Evolutionary conservation across 805 yeast genomes (phyloP).

Genomic region (Starmerella cellae): DNA sequence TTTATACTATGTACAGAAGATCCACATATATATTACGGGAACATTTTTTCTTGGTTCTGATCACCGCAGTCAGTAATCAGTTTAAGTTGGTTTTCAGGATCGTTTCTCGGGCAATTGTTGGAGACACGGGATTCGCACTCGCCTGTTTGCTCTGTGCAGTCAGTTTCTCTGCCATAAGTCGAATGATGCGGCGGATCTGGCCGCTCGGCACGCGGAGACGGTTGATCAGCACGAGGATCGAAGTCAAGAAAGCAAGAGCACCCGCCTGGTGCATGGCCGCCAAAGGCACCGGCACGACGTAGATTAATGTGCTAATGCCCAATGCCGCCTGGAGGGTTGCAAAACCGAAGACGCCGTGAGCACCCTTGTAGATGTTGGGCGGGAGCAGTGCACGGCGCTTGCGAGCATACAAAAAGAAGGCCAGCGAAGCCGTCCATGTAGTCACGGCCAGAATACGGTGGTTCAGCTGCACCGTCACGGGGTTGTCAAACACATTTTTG

Average conservation of each 20-base stretch:
- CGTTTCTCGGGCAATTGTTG: no score
- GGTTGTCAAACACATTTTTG: conserved; percentile 85
- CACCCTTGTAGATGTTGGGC: conserved; percentile 28
- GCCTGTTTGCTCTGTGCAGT: conserved; percentile 1
- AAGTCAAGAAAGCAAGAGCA: conserved; percentile 75
- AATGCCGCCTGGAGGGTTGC: conserved; percentile 70
- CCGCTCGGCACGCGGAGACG: conserved; percentile 46
- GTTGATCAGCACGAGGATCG: conserved; percentile 50
- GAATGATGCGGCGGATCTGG: conserved; percentile 18
- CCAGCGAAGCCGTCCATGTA: conserved; percentile 60
- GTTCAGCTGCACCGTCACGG: conserved; percentile 83
- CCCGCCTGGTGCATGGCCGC: conserved; percentile 98
- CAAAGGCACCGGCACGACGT: conserved; percentile 79
- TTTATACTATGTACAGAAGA: conserved; percentile 2
- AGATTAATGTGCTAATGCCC: conserved; percentile 76
- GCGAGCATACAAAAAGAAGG: conserved; percentile 54
- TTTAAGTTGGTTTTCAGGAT: neutral
- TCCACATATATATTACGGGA: no score
- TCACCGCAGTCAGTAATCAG: neutral
- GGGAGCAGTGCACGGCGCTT: conserved; percentile 46
- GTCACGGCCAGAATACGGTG: conserved; percentile 78
- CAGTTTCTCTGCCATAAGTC: conserved; percentile 18
- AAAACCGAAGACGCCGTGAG: conserved; percentile 58
- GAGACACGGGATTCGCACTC: no score
- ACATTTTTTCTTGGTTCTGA: no score